Evolutionary conservation across 2,329 filamentous ascomycete species (phyloP).

Genomic region (Colletotrichum phormii): DNA sequence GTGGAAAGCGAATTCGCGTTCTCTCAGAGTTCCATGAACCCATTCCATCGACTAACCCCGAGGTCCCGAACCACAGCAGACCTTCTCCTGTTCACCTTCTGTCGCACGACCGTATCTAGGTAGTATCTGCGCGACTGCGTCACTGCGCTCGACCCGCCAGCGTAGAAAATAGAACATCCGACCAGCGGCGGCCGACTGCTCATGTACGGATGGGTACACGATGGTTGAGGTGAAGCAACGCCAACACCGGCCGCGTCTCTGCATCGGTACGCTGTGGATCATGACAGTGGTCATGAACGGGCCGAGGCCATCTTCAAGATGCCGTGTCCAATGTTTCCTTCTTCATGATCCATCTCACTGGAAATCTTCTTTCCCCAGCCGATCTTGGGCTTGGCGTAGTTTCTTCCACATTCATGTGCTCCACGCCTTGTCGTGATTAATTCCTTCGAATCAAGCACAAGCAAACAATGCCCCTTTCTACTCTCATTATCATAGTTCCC

Average conservation of each 20-base stretch:
- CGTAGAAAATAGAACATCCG: not conserved
- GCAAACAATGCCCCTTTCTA: too few species aligned
- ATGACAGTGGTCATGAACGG: not conserved
- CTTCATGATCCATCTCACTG: not conserved
- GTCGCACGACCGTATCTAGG: constrained; percentile 16
- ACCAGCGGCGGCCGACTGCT: not conserved
- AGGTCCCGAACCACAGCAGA: not conserved
- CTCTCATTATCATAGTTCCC: not conserved
- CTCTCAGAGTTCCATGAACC: not conserved
- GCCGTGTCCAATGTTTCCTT: not conserved
- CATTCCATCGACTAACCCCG: too few species aligned
- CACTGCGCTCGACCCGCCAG: constrained; percentile 10
- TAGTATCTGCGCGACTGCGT: constrained; percentile 3
- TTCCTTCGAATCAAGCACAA: not conserved
- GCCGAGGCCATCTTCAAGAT: not conserved
- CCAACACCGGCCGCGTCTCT: not conserved
- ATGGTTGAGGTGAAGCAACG: not conserved
- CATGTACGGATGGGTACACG: not conserved
- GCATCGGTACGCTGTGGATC: constrained; percentile 8
- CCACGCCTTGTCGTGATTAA: not conserved
- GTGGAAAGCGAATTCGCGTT: too few species aligned
- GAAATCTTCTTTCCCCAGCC: not conserved
- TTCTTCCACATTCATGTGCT: constrained; percentile 9
- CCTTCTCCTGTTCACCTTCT: not conserved
- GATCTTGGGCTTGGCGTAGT: constrained; percentile 11